phyloP scores from a whole-genome alignment of 306 rosid species.

The Erythrophleum fordii region DNA sequence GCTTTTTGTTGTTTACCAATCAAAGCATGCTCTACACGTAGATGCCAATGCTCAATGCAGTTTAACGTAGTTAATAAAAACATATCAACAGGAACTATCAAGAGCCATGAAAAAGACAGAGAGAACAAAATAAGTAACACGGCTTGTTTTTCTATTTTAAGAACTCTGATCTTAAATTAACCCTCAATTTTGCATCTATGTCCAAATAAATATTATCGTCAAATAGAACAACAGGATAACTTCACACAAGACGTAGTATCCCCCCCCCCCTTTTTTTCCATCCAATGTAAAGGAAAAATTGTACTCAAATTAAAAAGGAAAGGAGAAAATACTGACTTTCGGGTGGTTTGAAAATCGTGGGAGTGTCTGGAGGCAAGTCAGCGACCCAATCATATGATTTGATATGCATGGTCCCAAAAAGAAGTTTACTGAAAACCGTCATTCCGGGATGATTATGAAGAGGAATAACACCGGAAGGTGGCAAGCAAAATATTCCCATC shows the following conservation, averaged over 20 bases:
- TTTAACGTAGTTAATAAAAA: neutral
- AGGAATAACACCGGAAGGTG: conserved; percentile 86
- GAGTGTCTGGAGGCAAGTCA: conserved; percentile 42
- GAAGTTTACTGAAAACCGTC: conserved; percentile 93
- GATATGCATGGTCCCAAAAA: conserved; percentile 91
- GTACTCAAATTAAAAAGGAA: neutral
- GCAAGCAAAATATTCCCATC: conserved; percentile 97
- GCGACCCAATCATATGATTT: conserved; percentile 88
- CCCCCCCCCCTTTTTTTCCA: neutral
- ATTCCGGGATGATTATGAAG: conserved; percentile 98
- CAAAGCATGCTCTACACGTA: neutral
- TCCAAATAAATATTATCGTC: neutral
- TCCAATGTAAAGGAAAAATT: neutral
- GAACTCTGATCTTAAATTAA: neutral
- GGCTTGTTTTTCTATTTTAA: neutral
- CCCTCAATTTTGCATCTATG: neutral
- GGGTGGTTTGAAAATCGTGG: conserved; percentile 46
- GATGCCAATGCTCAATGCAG: neutral
- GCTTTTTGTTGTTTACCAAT: neutral
- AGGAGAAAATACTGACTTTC: conserved; percentile 52
- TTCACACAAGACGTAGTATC: too few species aligned
- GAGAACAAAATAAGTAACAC: neutral
- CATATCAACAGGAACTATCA: neutral
- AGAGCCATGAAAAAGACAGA: neutral
- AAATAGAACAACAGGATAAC: neutral